Conservation (phyloP, 2,329 filamentous ascomycete species). For the Ustulina deusta region DNA sequence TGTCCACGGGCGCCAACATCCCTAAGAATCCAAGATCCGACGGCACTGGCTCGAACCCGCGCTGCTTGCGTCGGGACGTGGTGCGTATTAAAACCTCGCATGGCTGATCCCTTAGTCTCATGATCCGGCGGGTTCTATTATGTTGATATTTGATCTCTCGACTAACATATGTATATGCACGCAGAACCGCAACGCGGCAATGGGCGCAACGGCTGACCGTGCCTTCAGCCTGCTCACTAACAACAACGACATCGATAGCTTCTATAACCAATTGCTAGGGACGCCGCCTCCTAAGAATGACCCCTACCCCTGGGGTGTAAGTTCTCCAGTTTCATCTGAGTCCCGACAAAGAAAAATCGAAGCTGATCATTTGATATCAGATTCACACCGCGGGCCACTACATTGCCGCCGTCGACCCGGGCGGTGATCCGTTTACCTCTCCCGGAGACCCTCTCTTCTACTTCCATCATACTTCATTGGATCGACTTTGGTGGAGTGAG, state of each 20-base stretch:
- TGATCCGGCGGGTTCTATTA: neutral
- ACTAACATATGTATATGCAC: neutral
- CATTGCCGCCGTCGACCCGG: constrained; percentile 54
- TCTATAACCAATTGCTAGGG: constrained; percentile 58
- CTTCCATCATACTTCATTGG: constrained; percentile 55
- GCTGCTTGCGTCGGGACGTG: constrained; percentile 58
- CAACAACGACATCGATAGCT: constrained; percentile 54
- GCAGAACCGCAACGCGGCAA: constrained; percentile 49
- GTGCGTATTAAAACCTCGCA: neutral
- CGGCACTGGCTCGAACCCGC: constrained; percentile 56
- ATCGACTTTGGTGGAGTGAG: constrained; percentile 55
- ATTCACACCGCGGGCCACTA: constrained; percentile 56
- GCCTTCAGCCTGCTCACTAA: constrained; percentile 53
- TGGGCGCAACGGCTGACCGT: constrained; percentile 54
- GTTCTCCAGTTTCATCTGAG: constrained; percentile 25
- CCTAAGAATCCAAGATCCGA: constrained; percentile 52
- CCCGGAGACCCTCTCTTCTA: constrained; percentile 57
- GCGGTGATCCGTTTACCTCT: constrained; percentile 53
- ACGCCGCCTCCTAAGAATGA: constrained; percentile 52
- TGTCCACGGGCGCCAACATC: constrained; percentile 47
- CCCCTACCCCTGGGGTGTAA: constrained; percentile 55
- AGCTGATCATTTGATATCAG: constrained; percentile 40
- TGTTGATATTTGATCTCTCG: too few relatives aligned
- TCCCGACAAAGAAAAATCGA: neutral
- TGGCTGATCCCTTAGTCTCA: neutral